phyloP scores from a whole-genome alignment of 2,329 filamentous ascomycete genomes.

The Coniochaeta sp. region DNA sequence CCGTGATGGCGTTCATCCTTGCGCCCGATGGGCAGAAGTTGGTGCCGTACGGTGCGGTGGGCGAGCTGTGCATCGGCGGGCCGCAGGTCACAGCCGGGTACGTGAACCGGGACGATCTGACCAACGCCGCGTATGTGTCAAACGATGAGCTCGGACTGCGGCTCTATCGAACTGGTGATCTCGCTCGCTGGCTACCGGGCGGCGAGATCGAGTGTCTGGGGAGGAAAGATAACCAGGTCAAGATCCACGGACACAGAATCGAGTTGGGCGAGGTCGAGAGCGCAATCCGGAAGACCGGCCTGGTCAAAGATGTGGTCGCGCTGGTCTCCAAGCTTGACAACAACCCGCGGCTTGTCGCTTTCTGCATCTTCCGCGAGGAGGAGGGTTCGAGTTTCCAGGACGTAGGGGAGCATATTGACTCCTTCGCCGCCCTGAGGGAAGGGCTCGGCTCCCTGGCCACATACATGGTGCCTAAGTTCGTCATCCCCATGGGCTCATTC shows the following conservation, averaged over 20 bases:
- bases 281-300: not conserved
- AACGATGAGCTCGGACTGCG: not conserved
- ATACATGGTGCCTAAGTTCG: conserved; percentile 19
- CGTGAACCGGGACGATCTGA: conserved; percentile 2
- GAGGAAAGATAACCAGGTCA: conserved; percentile 3
- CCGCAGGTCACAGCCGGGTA: not conserved
- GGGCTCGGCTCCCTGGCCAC: conserved; percentile 10
- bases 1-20: not conserved
- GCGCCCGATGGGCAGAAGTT: not conserved
- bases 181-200: conserved; percentile 2
- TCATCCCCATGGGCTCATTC: conserved; percentile 14
- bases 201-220: conserved; percentile 4
- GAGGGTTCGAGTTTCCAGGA: not conserved
- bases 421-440: conserved; percentile 4
- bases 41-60: conserved; percentile 4
- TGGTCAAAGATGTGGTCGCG: not conserved
- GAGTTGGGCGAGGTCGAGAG: conserved; percentile 5
- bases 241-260: not conserved
- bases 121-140: not conserved
- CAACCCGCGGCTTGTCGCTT: not conserved
- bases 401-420: not conserved
- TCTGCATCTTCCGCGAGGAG: not conserved
- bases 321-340: not conserved
- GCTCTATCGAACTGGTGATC: conserved; percentile 7
- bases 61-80: conserved; percentile 4